These are phyloP conservation scores for Oehlia diaphana DNA, from an alignment of 192 early-diverging fungal genomes.

Conservation along the genomic window DNA sequence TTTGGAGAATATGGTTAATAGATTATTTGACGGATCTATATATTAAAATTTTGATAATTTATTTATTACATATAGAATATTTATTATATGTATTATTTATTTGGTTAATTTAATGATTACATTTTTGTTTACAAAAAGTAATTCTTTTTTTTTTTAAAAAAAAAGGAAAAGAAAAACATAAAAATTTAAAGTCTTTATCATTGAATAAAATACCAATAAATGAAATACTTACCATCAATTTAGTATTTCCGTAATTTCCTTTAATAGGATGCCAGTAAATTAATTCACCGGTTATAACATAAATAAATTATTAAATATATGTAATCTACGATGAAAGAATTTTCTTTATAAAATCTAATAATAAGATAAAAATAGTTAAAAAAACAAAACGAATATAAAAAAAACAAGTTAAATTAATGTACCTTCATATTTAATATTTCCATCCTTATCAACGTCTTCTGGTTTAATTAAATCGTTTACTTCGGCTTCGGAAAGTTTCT, in stretches of 20 bases:
- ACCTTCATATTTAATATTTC: conserved; percentile 82
- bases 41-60: neutral
- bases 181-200: no score
- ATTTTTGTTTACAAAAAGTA: no score
- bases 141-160: no score
- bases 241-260: no score
- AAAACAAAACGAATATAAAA: no score
- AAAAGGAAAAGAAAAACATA: no score
- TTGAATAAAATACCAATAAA: no score
- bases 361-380: neutral
- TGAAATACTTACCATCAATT: no score
- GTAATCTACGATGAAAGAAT: neutral
- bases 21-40: conserved; percentile 56
- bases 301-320: no score
- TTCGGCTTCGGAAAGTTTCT: conserved; percentile 74
- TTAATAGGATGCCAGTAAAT: neutral
- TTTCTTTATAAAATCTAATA: neutral
- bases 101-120: no score
- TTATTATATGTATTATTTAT: neutral
- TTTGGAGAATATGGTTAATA: conserved; percentile 64
- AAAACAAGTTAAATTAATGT: neutral
- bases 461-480: conserved; percentile 81
- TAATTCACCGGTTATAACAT: neutral
- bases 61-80: neutral
- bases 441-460: conserved; percentile 72